Evolutionary conservation across 495 filamentous ascomycete genomes (phyloP).

Genomic region (Rhypophila decipiens): DNA sequence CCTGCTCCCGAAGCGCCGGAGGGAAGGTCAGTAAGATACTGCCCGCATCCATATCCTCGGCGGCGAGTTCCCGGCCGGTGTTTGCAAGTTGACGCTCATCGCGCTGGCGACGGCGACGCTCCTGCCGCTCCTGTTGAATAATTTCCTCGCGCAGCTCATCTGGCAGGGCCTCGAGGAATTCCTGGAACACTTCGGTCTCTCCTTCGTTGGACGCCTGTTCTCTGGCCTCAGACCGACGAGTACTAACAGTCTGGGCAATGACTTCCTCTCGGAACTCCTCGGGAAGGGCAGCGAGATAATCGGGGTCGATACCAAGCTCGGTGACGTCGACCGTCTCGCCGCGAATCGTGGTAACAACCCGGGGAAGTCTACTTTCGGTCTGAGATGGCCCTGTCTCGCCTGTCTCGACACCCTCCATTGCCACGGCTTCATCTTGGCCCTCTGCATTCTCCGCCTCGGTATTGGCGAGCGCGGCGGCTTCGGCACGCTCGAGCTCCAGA

Average conservation of each 20-base stretch:
- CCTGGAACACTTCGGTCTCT: conserved; percentile 84
- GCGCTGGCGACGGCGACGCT: conserved; percentile 83
- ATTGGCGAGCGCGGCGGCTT: conserved; percentile 23
- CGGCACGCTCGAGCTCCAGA: conserved; percentile 44
- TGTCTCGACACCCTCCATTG: conserved; percentile 84
- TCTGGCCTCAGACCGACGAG: conserved; percentile 72
- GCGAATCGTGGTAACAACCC: conserved; percentile 72
- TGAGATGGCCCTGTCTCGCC: conserved; percentile 33
- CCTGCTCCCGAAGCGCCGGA: conserved; percentile 73
- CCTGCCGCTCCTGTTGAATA: conserved; percentile 78
- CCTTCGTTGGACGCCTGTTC: conserved; percentile 60
- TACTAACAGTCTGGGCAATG: conserved; percentile 76
- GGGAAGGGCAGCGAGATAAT: conserved; percentile 87
- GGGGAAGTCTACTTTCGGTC: conserved; percentile 32
- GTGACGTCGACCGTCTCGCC: conserved; percentile 87
- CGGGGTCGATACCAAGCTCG: conserved; percentile 84
- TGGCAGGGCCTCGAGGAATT: conserved; percentile 91
- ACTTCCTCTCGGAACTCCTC: conserved; percentile 96
- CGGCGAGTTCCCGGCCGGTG: conserved; percentile 47
- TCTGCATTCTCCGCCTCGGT: conserved; percentile 3
- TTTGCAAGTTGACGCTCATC: conserved; percentile 57
- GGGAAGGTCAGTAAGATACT: conserved; percentile 90
- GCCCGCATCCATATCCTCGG: conserved; percentile 85
- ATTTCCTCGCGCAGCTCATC: conserved; percentile 85
- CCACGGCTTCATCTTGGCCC: conserved; percentile 37